Conservation (phyloP, 2,329 filamentous ascomycete species). For the Hypoxylon sp. region DNA sequence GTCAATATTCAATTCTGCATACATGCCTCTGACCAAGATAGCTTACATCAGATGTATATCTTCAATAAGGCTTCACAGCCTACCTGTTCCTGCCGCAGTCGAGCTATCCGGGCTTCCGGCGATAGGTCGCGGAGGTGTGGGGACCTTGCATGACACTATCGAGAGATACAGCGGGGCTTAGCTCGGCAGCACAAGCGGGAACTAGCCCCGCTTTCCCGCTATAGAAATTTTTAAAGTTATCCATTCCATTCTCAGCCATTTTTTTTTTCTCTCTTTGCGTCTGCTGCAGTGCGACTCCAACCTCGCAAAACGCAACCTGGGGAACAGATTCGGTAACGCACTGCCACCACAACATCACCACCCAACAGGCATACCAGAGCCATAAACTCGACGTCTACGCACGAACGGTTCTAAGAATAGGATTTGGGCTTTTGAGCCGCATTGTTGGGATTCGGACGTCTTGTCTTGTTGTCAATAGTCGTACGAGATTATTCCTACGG, state of each 20-base stretch:
- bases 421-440: slow-evolving; percentile 1
- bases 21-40: not conserved
- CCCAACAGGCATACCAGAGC: not conserved
- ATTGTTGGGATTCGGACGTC: not conserved
- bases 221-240: slow-evolving; percentile 17
- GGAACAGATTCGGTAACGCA: slow-evolving; percentile 14
- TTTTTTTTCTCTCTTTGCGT: not conserved
- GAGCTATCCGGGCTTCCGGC: slow-evolving; percentile 14
- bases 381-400: not conserved
- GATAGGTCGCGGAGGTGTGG: slow-evolving; percentile 5
- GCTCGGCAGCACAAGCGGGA: slow-evolving; percentile 4
- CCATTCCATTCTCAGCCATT: not conserved
- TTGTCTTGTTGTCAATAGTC: not conserved
- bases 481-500: slow-evolving; percentile 1
- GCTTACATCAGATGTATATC: slow-evolving; percentile 1
- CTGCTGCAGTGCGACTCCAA: slow-evolving; percentile 27
- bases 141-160: not conserved
- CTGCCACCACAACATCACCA: slow-evolving; percentile 22
- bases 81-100: slow-evolving; percentile 14
- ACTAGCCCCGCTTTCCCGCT: slow-evolving; percentile 17
- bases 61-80: slow-evolving; percentile 15
- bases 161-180: slow-evolving; percentile 20
- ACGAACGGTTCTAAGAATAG: not conserved
- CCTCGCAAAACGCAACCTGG: slow-evolving; percentile 2
- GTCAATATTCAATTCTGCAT: not conserved